Percentiles rank a stretch among this genome's conserved stretches.
Conservation (phyloP, 805 yeast genomes). For the Ogataea philodendri region DNA sequence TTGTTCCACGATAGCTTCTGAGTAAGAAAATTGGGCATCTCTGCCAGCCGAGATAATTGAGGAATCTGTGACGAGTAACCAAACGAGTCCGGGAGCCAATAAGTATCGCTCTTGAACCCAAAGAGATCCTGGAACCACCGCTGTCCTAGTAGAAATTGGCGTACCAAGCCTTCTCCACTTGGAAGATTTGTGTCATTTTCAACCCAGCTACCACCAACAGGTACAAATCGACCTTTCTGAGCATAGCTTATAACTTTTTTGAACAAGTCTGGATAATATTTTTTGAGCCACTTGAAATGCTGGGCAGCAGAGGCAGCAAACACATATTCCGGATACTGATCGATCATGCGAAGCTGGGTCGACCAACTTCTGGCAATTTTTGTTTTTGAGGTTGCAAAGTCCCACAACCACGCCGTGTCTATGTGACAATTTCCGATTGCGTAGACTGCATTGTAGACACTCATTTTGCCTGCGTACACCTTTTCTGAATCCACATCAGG, state of each 20-base stretch:
- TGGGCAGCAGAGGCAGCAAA: constrained; percentile 97
- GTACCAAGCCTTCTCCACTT: constrained; percentile 82
- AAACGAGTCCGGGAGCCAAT: constrained; percentile 97
- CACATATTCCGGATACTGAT: constrained; percentile 85
- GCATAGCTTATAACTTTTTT: constrained; percentile 62
- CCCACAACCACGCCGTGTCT: constrained; percentile 99
- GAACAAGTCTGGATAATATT: constrained; percentile 83
- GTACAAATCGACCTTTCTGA: constrained; percentile 71
- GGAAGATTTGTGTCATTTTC: constrained; percentile 97
- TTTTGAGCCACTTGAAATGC: constrained; percentile 87
- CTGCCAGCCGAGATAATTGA: constrained; percentile 85
- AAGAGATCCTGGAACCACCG: constrained; percentile 77
- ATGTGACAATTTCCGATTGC: constrained; percentile 95
- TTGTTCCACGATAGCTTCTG: constrained; percentile 97
- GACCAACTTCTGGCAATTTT: constrained; percentile 96
- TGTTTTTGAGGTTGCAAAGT: constrained; percentile 94
- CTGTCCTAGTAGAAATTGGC: constrained; percentile 92
- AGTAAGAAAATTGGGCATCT: constrained; percentile 80
- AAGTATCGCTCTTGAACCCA: constrained; percentile 69
- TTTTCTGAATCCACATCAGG: constrained; percentile 56
- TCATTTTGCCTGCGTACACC: constrained; percentile 52
- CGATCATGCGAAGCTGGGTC: constrained; percentile 80
- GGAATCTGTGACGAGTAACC: constrained; percentile 96
- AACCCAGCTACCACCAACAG: constrained; percentile 98
- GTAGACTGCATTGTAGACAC: constrained; percentile 55